A percentile compares a stretch with the other conserved stretches of the same genome.
Conservation (phyloP, 805 yeast genomes). For the Candida quercuum region DNA sequence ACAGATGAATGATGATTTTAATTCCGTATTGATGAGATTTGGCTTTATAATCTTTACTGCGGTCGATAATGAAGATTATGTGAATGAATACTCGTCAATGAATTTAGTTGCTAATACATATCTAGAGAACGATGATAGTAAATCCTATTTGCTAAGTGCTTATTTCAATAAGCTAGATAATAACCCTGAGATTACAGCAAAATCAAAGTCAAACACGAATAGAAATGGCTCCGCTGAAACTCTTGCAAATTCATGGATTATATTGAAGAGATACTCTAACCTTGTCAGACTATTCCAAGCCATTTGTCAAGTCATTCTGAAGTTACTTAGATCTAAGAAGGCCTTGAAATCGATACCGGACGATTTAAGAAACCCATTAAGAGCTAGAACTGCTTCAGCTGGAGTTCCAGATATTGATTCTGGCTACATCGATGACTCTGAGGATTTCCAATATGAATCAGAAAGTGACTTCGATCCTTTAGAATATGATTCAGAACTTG, state of each 20-base stretch:
- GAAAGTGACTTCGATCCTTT: slow-evolving; percentile 23
- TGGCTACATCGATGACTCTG: slow-evolving; percentile 16
- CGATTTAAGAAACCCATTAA: background rate
- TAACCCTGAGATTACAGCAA: slow-evolving; percentile 14
- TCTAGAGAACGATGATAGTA: slow-evolving; percentile 32
- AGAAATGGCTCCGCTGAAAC: background rate
- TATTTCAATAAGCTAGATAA: slow-evolving; percentile 21
- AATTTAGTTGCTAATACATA: slow-evolving; percentile 48
- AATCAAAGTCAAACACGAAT: background rate
- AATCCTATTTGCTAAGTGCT: slow-evolving; percentile 15
- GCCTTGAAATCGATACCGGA: slow-evolving; percentile 4
- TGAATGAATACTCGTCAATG: slow-evolving; percentile 49
- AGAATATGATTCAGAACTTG: slow-evolving; percentile 28
- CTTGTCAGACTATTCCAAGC: slow-evolving; percentile 8
- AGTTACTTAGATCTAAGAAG: background rate
- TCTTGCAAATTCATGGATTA: slow-evolving; percentile 7
- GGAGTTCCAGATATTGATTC: slow-evolving; percentile 32
- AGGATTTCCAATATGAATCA: slow-evolving; percentile 26
- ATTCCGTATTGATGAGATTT: slow-evolving; percentile 51
- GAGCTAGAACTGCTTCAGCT: background rate
- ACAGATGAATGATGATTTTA: slow-evolving; percentile 56
- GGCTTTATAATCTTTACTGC: slow-evolving; percentile 64
- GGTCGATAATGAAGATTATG: slow-evolving; percentile 61
- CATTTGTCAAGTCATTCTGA: slow-evolving; percentile 5
- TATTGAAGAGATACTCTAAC: slow-evolving; percentile 9